Conservation (phyloP, 2,329 filamentous ascomycete genomes). For the Xylaria sp. region DNA sequence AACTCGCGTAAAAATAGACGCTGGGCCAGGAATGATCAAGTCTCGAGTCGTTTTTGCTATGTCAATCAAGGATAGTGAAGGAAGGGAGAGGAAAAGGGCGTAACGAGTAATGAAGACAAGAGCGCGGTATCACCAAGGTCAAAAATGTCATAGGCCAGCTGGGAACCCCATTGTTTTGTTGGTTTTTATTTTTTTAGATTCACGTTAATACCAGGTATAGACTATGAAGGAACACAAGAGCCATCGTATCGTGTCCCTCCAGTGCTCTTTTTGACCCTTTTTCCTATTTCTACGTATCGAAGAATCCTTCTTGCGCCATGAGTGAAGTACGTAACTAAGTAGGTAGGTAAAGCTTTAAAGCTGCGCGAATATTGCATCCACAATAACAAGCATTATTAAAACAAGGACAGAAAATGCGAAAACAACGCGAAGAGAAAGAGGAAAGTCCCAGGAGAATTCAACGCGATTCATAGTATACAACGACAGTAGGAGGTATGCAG, state of each 20-base stretch:
- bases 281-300: background rate
- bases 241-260: background rate
- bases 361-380: background rate
- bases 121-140: background rate
- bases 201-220: conserved; percentile 28
- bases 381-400: background rate
- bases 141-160: conserved; percentile 13
- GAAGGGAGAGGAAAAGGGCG: background rate
- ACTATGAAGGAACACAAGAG: conserved; percentile 7
- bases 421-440: background rate
- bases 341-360: background rate
- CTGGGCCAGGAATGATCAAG: background rate
- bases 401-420: background rate
- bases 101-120: conserved; percentile 27
- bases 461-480: background rate
- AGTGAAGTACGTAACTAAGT: background rate
- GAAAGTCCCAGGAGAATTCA: background rate
- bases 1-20: conserved; percentile 47
- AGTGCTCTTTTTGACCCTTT: background rate
- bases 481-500: background rate
- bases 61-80: background rate
- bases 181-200: conserved; percentile 23
- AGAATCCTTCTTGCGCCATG: background rate
- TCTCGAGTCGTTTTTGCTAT: conserved; percentile 3
- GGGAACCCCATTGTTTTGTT: conserved; percentile 1